Evolutionary conservation across 495 filamentous ascomycete species (phyloP).

Genomic region (Clavariopsis aquatica): DNA sequence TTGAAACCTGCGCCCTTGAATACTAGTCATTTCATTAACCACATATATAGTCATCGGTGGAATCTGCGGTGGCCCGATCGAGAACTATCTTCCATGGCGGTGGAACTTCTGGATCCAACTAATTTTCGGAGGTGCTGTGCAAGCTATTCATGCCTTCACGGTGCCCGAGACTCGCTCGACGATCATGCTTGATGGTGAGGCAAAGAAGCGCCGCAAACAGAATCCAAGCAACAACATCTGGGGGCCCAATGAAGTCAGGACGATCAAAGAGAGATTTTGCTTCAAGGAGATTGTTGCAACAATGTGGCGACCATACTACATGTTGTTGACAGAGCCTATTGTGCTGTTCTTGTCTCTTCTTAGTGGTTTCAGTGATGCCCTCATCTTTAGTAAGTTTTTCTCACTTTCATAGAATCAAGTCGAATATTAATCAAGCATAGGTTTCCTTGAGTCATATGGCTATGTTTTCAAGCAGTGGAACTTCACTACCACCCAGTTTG

Average conservation of each 20-base stretch:
- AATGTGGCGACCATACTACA: conserved; percentile 72
- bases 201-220: conserved; percentile 32
- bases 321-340: conserved; percentile 76
- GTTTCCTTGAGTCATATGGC: conserved; percentile 63
- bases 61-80: conserved; percentile 61
- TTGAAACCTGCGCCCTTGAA: no score
- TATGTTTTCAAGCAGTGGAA: conserved; percentile 62
- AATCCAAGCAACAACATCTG: conserved; percentile 51
- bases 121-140: conserved; percentile 30
- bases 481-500: conserved; percentile 53
- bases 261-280: conserved; percentile 59
- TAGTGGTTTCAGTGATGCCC: conserved; percentile 74
- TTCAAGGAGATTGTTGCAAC: conserved; percentile 57
- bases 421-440: background rate
- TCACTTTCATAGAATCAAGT: background rate
- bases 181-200: conserved; percentile 31
- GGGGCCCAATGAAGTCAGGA: conserved; percentile 64
- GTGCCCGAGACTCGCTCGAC: conserved; percentile 36
- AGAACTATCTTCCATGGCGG: conserved; percentile 54
- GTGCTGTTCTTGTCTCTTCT: conserved; percentile 72
- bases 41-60: no score
- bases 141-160: conserved; percentile 24
- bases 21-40: no score
- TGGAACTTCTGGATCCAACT: conserved; percentile 60
- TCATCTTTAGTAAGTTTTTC: conserved; percentile 59